Base-by-base conservation (phyloP, 164 flowering plant genomes). In the Berberis thunbergii region DNA sequence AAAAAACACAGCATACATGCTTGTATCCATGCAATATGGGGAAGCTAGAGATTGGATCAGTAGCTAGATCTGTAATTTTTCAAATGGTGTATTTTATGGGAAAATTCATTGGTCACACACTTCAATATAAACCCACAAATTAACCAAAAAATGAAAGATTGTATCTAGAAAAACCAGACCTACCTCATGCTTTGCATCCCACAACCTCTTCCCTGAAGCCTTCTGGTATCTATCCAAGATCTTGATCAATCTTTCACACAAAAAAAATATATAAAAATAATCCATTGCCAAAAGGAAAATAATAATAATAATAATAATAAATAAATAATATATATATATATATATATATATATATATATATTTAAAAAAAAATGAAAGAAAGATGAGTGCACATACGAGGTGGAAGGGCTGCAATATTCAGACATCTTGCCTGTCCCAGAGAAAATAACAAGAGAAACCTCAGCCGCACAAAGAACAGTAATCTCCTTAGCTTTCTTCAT, bases 161-260 rank as follows among this genome's bases (percentile, higher is more conserved):
- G 46, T 49, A 46, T 26, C 26, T 26, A 11, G 26, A 26, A n/a
- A 52, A 52, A 60, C 7, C 49, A 60, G 41, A 12, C 26, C 44
- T 43, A 91, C 98, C 90, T 91, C 98, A 80, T 91, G 96, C 69
- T 84, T 87, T 46, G 96, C 85, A 86, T 91, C 96, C 98, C 98
- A 91, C 38, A 91, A 67, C 76, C 67, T 87, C 74, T 81, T 80
- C 54, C 88, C 87, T 40, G 91, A 80, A 1, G 57, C 61, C 62
- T 64, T 79, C 53, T 91, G 92, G 64, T 87, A 89, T 9, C 63
- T 68, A 7, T 83, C 86, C 78, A 89, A 68, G 38, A 86, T 69
- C 60, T 83, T 72, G 63, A 65, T 66, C 78, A 89, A 52, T 58
- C 96, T 89, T 45, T 57, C 67, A 65, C 7, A 11, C n/a, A 55